These are phyloP conservation scores for Tilletia indica DNA, from an alignment of 1,284 basidiomycete species.

Conservation along the genomic window DNA sequence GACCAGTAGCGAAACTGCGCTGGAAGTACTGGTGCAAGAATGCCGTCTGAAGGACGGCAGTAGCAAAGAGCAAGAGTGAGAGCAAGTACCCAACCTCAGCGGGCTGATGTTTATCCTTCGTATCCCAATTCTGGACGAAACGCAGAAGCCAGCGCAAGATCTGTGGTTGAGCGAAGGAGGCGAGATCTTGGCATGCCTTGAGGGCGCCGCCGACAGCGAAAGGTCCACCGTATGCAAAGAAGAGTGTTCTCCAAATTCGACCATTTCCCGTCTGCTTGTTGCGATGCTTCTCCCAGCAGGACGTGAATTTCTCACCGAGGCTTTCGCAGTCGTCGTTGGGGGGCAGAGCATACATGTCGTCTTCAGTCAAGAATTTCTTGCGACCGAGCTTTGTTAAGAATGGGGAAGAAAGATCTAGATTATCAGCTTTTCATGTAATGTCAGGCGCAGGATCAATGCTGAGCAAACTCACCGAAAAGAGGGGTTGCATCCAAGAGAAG, in stretches of 20 bases:
- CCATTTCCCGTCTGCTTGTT: conserved; percentile 21
- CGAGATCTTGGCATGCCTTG: conserved; percentile 74
- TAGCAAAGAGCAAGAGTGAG: conserved; percentile 67
- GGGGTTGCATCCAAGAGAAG: conserved; percentile 75
- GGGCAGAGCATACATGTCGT: conserved; percentile 57
- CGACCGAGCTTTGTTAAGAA: conserved; percentile 37
- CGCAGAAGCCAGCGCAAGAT: conserved; percentile 75
- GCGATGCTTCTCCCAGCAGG: conserved; percentile 56
- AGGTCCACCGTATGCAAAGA: conserved; percentile 68
- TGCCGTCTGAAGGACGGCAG: conserved; percentile 71
- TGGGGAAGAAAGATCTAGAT: background rate
- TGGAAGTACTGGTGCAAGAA: conserved; percentile 88
- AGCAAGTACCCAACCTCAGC: conserved; percentile 56
- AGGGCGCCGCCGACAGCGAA: conserved; percentile 67
- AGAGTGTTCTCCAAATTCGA: conserved; percentile 33
- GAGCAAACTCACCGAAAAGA: conserved; percentile 60
- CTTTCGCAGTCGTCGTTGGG: conserved; percentile 69
- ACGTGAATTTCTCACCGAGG: conserved; percentile 67
- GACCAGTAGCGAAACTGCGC: conserved; percentile 76
- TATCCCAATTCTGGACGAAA: conserved; percentile 62
- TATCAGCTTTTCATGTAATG: conserved; percentile 56
- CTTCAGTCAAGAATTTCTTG: conserved; percentile 54
- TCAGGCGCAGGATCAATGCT: background rate
- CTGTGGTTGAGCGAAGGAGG: conserved; percentile 85
- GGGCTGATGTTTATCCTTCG: conserved; percentile 20